A percentile compares a stretch with the other conserved stretches of the same genome.
These are phyloP conservation scores for Ricinus communis DNA, from an alignment of 345 rosid genomes.

Conservation along the genomic window DNA sequence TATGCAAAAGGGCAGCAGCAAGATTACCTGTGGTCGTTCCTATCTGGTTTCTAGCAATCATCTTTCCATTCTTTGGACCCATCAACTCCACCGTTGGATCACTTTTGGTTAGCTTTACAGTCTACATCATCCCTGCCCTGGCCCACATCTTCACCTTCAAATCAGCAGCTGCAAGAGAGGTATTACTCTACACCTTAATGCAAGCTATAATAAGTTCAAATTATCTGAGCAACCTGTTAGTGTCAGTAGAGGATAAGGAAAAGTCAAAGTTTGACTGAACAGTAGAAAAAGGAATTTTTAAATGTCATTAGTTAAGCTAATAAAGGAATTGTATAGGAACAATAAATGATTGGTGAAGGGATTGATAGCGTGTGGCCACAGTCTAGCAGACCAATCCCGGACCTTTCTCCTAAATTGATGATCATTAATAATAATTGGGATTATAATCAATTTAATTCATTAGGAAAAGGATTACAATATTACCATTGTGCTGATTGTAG, in stretches of 20 bases:
- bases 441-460: no score
- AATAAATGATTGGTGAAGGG: slow-evolving; percentile 3
- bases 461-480: no score
- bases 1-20: slow-evolving; percentile 92
- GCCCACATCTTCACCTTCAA: slow-evolving; percentile 90
- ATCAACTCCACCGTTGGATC: slow-evolving; percentile 97
- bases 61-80: slow-evolving; percentile 98
- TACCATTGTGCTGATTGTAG: no score
- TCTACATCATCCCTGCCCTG: slow-evolving; percentile 93
- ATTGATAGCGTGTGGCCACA: slow-evolving; percentile 36
- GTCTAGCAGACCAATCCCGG: slow-evolving; percentile 40
- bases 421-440: no score
- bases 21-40: slow-evolving; percentile 94
- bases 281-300: neutral
- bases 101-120: slow-evolving; percentile 97
- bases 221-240: neutral
- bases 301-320: neutral
- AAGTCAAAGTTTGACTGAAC: slow-evolving; percentile 20
- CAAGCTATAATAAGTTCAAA: neutral
- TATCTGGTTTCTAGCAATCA: slow-evolving; percentile 89
- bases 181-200: slow-evolving; percentile 1
- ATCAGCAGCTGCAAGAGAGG: slow-evolving; percentile 88
- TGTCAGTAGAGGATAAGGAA: neutral
- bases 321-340: neutral
- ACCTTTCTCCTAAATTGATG: slow-evolving; percentile 22